phyloP scores from a whole-genome alignment of 345 rosid genomes.

The Reutealis trisperma region DNA sequence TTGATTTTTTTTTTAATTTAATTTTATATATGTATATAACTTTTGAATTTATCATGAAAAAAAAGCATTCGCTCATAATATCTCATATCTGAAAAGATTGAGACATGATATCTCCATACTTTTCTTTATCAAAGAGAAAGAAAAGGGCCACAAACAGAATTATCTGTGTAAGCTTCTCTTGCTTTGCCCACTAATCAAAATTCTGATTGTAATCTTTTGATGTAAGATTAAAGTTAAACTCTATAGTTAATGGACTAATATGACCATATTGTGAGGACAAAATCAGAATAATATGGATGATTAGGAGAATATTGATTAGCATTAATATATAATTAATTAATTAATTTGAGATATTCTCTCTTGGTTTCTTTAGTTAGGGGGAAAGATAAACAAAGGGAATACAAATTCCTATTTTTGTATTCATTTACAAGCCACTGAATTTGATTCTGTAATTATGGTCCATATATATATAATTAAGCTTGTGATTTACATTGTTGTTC shows the following conservation, averaged over 20 bases:
- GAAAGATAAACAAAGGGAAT: background rate
- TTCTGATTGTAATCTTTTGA: background rate
- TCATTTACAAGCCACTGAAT: slow-evolving; percentile 1
- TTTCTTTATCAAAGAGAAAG: background rate
- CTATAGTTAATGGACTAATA: slow-evolving; percentile 22
- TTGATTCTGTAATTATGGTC: slow-evolving; percentile 1
- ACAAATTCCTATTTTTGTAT: slow-evolving; percentile 1
- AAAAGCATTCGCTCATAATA: slow-evolving; percentile 16
- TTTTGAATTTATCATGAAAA: too few relatives aligned
- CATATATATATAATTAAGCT: background rate
- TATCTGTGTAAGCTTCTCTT: slow-evolving; percentile 4
- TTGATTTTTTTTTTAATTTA: too few relatives aligned
- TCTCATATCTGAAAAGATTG: slow-evolving; percentile 17
- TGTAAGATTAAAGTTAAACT: background rate
- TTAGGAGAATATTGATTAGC: slow-evolving; percentile 21
- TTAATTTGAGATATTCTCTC: slow-evolving; percentile 28
- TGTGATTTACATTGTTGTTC: background rate
- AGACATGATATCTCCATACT: slow-evolving; percentile 19
- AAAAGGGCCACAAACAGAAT: background rate
- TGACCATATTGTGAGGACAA: background rate
- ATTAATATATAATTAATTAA: background rate
- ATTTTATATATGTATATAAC: too few relatives aligned
- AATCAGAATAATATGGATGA: slow-evolving; percentile 13
- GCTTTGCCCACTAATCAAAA: slow-evolving; percentile 22
- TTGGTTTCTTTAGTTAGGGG: background rate